A percentile compares a stretch with the other conserved stretches of the same genome.
Evolutionary conservation across 768 basidiomycete genomes (phyloP).

Genomic region (Strobilomyces confusus): DNA sequence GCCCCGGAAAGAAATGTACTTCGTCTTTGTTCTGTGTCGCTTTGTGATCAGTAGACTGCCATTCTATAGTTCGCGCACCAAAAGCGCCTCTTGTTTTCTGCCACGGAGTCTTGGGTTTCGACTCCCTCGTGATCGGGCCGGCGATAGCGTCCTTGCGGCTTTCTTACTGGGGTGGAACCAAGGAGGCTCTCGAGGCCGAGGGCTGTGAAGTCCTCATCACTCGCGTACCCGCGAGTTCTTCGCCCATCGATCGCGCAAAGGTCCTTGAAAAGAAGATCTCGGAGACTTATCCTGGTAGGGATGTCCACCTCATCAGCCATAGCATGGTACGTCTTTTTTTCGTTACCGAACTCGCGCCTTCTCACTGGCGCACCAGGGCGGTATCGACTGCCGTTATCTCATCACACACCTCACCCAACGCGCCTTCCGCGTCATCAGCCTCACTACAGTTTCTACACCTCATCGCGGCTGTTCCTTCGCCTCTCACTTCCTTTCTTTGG

Average conservation of each 20-base stretch:
- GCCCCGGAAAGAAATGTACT: constrained; percentile 60
- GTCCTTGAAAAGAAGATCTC: too few relatives aligned
- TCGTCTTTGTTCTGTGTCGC: constrained; percentile 10
- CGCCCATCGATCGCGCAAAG: constrained; percentile 82
- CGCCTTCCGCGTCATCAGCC: too few relatives aligned
- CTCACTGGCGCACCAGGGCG: too few relatives aligned
- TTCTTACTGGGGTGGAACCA: constrained; percentile 94
- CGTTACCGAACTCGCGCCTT: neutral
- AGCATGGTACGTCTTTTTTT: constrained; percentile 61
- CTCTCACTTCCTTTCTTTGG: constrained; percentile 79
- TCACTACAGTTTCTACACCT: constrained; percentile 94
- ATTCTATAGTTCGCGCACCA: constrained; percentile 80
- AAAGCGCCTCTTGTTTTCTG: constrained; percentile 90
- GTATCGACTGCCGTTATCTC: too few relatives aligned
- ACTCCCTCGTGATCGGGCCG: constrained; percentile 74
- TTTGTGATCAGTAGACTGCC: constrained; percentile 1
- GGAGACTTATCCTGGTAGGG: constrained; percentile 82
- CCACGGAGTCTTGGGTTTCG: constrained; percentile 90
- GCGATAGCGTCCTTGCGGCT: constrained; percentile 80
- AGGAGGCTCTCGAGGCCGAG: constrained; percentile 84
- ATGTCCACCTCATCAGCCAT: constrained; percentile 86
- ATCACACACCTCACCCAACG: too few relatives aligned
- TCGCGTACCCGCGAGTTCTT: constrained; percentile 89
- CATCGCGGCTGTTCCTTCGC: constrained; percentile 94
- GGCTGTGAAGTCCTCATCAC: constrained; percentile 91